Evolutionary conservation across 305 asterid genomes (phyloP).

Genomic region (Solanum hybrid): DNA sequence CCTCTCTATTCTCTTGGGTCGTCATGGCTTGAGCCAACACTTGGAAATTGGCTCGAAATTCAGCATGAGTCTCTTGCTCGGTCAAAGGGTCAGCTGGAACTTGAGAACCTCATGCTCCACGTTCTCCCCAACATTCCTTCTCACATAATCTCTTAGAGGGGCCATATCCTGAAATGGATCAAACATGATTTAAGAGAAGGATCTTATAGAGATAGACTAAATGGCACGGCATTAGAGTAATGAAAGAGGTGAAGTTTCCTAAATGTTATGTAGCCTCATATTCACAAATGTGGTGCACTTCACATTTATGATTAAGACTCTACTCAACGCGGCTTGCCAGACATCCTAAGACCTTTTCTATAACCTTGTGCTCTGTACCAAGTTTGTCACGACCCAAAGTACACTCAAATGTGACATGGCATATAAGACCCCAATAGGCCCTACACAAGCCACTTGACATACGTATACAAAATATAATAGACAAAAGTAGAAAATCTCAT

Average conservation of each 20-base stretch:
- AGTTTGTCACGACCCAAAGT: background rate
- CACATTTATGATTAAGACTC: background rate
- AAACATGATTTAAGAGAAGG: background rate
- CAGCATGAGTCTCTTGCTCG: background rate
- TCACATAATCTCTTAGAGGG: background rate
- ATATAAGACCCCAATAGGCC: background rate
- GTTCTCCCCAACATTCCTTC: background rate
- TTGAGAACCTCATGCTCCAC: background rate
- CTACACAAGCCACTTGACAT: background rate
- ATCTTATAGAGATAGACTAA: background rate
- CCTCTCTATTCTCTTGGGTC: background rate
- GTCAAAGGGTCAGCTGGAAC: background rate
- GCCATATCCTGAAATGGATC: background rate
- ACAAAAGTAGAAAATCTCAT: background rate
- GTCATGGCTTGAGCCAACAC: background rate
- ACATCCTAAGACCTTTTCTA: background rate
- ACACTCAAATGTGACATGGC: background rate
- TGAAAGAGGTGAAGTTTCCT: no score
- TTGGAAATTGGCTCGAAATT: no score
- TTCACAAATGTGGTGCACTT: background rate
- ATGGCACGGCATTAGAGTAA: no score
- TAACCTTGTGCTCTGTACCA: background rate
- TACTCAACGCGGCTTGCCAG: background rate
- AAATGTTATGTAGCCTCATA: no score
- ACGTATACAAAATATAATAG: background rate